Evolutionary conservation across 106 monocot genomes (phyloP).

Genomic region (Amphibolis antarctica): DNA sequence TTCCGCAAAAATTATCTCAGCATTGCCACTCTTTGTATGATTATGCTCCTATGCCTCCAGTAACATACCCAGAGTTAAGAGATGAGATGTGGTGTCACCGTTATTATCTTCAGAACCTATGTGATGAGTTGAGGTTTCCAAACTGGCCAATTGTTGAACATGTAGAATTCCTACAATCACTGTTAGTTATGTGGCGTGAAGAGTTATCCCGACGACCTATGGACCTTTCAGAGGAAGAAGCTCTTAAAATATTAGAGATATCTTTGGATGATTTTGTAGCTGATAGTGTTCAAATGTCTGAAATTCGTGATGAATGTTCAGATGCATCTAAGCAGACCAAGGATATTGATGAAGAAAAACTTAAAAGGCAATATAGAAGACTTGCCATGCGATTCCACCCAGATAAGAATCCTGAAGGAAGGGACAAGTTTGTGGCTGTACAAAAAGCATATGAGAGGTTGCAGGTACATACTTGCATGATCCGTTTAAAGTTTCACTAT

Average conservation of each 20-base stretch:
- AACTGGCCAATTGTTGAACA: conserved; percentile 99
- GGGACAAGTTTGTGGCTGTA: conserved; percentile 96
- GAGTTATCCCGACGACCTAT: conserved; percentile 84
- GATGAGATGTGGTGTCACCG: conserved; percentile 99
- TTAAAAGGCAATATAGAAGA: conserved; percentile 90
- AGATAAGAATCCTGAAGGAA: conserved; percentile 98
- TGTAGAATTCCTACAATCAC: conserved; percentile 92
- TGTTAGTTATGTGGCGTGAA: conserved; percentile 99
- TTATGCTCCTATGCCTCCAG: conserved; percentile 99
- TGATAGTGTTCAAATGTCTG: conserved; percentile 15
- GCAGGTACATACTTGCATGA: conserved; percentile 43
- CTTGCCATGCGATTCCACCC: conserved; percentile 96
- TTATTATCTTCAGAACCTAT: conserved; percentile 90
- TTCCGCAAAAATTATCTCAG: conserved; percentile 92
- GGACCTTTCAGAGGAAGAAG: conserved; percentile 99
- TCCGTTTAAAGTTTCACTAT: no score
- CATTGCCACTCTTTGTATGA: conserved; percentile 96
- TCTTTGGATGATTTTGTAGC: conserved; percentile 66
- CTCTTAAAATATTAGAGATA: conserved; percentile 86
- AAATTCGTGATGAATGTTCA: conserved; percentile 15
- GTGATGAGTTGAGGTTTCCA: conserved; percentile 95
- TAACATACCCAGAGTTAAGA: conserved; percentile 89
- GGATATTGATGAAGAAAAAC: conserved; percentile 96
- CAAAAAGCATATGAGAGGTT: conserved; percentile 98
- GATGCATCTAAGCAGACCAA: conserved; percentile 27